Evolutionary conservation across 1,139 yeast genomes (phyloP).

Genomic region (Saccharomycopsis hybrid): DNA sequence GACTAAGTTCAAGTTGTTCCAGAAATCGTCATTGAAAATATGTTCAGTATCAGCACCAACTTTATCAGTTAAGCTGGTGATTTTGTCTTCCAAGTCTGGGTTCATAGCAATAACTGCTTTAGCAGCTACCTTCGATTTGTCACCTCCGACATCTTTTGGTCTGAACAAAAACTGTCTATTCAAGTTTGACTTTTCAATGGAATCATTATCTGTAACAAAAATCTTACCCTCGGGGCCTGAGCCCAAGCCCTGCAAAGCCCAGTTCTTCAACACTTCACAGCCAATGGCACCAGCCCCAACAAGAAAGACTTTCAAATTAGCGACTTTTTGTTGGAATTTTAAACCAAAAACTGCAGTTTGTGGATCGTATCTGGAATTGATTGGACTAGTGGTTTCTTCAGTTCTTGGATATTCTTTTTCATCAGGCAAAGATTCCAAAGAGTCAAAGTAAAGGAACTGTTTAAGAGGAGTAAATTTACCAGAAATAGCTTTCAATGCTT

Average conservation of each 20-base stretch:
- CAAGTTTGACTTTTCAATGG: conserved; percentile 90
- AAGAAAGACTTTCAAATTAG: conserved; percentile 75
- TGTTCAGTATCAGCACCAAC: conserved; percentile 92
- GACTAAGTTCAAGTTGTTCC: conserved; percentile 78
- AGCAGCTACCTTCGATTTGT: conserved; percentile 89
- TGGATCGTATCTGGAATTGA: conserved; percentile 78
- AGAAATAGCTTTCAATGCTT: conserved; percentile 88
- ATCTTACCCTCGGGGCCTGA: conserved; percentile 86
- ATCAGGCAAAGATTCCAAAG: conserved; percentile 82
- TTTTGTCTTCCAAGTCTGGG: conserved; percentile 73
- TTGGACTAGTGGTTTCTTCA: conserved; percentile 67
- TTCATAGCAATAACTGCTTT: conserved; percentile 79
- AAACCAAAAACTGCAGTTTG: conserved; percentile 93
- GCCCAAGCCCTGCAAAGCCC: conserved; percentile 97
- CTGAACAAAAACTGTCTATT: conserved; percentile 95
- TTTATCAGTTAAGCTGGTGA: conserved; percentile 72
- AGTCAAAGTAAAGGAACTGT: conserved; percentile 90
- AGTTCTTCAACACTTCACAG: conserved; percentile 95
- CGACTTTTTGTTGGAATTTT: conserved; percentile 62
- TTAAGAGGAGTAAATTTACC: conserved; percentile 89
- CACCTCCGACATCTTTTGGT: conserved; percentile 87
- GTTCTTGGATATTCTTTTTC: conserved; percentile 51
- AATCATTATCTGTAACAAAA: conserved; percentile 84
- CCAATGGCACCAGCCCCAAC: conserved; percentile 99
- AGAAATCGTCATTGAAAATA: conserved; percentile 79